A percentile compares a stretch with the other conserved stretches of the same genome.
Conservation (phyloP, 305 asterid genomes). For the Lippia alba region DNA sequence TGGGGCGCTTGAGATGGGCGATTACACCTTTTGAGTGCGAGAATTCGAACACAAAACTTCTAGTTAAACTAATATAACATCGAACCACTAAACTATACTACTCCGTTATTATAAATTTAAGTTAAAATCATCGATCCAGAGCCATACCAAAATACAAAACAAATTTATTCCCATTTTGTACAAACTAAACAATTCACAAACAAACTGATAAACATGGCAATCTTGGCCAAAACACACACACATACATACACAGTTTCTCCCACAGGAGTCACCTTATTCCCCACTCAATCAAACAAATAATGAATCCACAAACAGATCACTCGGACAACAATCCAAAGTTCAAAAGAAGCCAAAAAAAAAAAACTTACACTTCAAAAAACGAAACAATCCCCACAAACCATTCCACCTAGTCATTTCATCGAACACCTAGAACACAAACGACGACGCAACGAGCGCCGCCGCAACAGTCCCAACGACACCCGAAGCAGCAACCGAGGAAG, state of each 20-base stretch:
- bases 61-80: too few relatives aligned
- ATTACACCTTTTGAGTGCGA: too few relatives aligned
- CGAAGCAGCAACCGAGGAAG: conserved; percentile 30
- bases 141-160: too few relatives aligned
- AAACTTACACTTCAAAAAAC: not conserved
- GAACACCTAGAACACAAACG: conserved; percentile 49
- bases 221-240: conserved; percentile 17
- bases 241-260: not conserved
- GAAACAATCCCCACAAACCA: conserved; percentile 22
- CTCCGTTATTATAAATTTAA: too few relatives aligned
- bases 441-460: conserved; percentile 52
- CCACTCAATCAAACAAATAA: conserved; percentile 40
- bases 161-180: conserved; percentile 36
- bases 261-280: conserved; percentile 42
- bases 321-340: conserved; percentile 31
- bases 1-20: too few relatives aligned
- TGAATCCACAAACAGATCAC: conserved; percentile 36
- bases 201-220: conserved; percentile 15
- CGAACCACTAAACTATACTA: too few relatives aligned
- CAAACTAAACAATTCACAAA: conserved; percentile 33
- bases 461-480: conserved; percentile 43
- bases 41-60: too few relatives aligned
- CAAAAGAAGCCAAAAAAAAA: conserved; percentile 42
- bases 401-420: conserved; percentile 11
- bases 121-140: too few relatives aligned